A percentile compares a stretch with the other conserved stretches of the same genome.
Evolutionary conservation across 2,329 filamentous ascomycete genomes (phyloP).

Genomic region (Xylaria multiplex): DNA sequence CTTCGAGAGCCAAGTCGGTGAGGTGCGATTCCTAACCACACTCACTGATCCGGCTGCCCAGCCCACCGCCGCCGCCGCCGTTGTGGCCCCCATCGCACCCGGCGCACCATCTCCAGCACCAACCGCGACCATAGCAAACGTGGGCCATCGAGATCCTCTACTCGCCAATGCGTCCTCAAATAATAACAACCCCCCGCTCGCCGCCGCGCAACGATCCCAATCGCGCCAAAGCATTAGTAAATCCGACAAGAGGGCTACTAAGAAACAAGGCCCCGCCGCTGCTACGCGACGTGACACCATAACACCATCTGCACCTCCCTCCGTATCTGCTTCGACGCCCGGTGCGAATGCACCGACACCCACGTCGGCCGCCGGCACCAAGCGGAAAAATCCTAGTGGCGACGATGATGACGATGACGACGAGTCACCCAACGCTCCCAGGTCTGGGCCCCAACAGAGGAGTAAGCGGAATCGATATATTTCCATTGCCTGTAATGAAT

Average conservation of each 20-base stretch:
- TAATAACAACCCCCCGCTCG: neutral
- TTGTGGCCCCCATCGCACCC: slow-evolving; percentile 34
- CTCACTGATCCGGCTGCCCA: slow-evolving; percentile 41
- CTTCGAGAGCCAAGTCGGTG: slow-evolving; percentile 51
- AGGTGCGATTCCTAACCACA: slow-evolving; percentile 49
- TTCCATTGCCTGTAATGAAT: slow-evolving; percentile 74
- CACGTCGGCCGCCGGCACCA: slow-evolving; percentile 34
- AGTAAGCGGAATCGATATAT: slow-evolving; percentile 72
- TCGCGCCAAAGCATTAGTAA: slow-evolving; percentile 21
- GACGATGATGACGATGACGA: slow-evolving; percentile 38
- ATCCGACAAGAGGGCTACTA: slow-evolving; percentile 32
- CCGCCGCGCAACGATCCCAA: slow-evolving; percentile 16
- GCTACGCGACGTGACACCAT: slow-evolving; percentile 27
- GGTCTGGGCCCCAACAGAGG: slow-evolving; percentile 53
- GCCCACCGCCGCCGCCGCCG: slow-evolving; percentile 28
- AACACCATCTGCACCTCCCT: slow-evolving; percentile 23
- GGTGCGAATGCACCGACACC: slow-evolving; percentile 25
- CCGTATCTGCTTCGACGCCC: slow-evolving; percentile 27
- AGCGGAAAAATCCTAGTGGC: slow-evolving; percentile 43
- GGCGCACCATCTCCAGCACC: slow-evolving; percentile 25
- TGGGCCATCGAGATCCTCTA: slow-evolving; percentile 4
- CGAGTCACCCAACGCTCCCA: slow-evolving; percentile 39
- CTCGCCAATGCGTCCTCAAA: slow-evolving; percentile 7
- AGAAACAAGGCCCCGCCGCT: slow-evolving; percentile 24
- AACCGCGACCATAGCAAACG: slow-evolving; percentile 5